Evolutionary conservation across 2,329 filamentous ascomycete species (phyloP).

Genomic region (Ophiostoma fasciatum): DNA sequence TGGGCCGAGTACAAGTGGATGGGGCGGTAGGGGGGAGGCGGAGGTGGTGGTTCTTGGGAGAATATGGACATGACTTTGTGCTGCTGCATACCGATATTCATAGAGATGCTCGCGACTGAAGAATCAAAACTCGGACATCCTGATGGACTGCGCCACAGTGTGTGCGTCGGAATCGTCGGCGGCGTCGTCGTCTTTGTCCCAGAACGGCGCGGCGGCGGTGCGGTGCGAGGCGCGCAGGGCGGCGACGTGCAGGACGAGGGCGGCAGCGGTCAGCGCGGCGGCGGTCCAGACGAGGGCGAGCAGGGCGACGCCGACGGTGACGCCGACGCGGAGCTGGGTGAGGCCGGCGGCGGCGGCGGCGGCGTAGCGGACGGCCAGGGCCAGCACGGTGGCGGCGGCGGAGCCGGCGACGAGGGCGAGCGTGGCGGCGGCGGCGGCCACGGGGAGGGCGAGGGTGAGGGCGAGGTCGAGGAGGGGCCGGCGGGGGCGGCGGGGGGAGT

Average conservation of each 20-base stretch:
- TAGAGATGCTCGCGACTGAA: too few relatives aligned
- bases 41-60: too few relatives aligned
- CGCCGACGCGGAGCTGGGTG: slow-evolving; percentile 61
- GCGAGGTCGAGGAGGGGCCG: too few relatives aligned
- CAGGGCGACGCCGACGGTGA: slow-evolving; percentile 57
- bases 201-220: too few relatives aligned
- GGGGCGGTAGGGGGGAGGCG: slow-evolving; percentile 22
- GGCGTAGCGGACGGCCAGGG: slow-evolving; percentile 59
- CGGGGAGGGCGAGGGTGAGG: slow-evolving; percentile 51
- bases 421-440: slow-evolving; percentile 49
- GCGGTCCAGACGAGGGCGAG: slow-evolving; percentile 85
- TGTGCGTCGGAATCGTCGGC: too few relatives aligned
- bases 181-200: too few relatives aligned
- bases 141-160: too few relatives aligned
- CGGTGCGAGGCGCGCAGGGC: too few relatives aligned
- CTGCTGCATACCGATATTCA: too few relatives aligned
- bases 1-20: slow-evolving; percentile 32
- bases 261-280: slow-evolving; percentile 48
- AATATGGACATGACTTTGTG: too few relatives aligned
- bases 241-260: slow-evolving; percentile 62
- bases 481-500: slow-evolving; percentile 44
- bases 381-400: slow-evolving; percentile 51
- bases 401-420: too few relatives aligned
- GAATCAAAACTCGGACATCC: too few relatives aligned
- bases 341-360: slow-evolving; percentile 56